phyloP scores from a whole-genome alignment of 1,284 basidiomycete genomes.

The Cronartium quercuum region DNA sequence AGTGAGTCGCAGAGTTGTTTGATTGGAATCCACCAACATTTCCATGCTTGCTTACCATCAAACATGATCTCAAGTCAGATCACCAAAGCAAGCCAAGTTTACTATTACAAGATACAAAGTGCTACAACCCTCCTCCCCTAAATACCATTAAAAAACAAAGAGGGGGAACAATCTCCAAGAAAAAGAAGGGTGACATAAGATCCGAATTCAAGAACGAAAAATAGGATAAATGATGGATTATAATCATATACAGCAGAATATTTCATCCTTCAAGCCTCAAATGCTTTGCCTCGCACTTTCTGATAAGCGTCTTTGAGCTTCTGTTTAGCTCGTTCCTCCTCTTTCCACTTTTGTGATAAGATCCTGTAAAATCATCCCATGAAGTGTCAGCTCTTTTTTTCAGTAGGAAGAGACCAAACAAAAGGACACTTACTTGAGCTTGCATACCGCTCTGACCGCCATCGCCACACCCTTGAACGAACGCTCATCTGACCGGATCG shows the following conservation, averaged over 20 bases:
- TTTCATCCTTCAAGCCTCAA: neutral
- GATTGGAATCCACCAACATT: no score
- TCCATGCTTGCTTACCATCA: no score
- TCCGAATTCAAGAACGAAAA: neutral
- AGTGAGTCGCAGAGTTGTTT: no score
- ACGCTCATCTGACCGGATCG: constrained; percentile 1
- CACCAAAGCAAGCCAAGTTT: no score
- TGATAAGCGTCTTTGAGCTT: constrained; percentile 35
- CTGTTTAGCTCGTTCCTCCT: constrained; percentile 21
- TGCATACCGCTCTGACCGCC: constrained; percentile 22
- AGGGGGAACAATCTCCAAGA: no score
- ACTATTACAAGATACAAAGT: no score
- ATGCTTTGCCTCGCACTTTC: constrained; percentile 28
- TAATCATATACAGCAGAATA: no score
- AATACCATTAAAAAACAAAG: neutral
- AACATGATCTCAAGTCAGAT: no score
- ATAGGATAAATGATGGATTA: no score
- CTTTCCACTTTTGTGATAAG: constrained; percentile 31
- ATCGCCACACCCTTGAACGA: constrained; percentile 25
- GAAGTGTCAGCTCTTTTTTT: neutral
- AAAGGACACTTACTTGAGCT: constrained; percentile 14
- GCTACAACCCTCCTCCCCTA: neutral
- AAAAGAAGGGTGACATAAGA: neutral
- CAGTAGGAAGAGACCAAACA: no score
- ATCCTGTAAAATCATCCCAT: neutral